Evolutionary conservation across 163 green algal genomes (phyloP).

Genomic region (Chloroidium sp.): DNA sequence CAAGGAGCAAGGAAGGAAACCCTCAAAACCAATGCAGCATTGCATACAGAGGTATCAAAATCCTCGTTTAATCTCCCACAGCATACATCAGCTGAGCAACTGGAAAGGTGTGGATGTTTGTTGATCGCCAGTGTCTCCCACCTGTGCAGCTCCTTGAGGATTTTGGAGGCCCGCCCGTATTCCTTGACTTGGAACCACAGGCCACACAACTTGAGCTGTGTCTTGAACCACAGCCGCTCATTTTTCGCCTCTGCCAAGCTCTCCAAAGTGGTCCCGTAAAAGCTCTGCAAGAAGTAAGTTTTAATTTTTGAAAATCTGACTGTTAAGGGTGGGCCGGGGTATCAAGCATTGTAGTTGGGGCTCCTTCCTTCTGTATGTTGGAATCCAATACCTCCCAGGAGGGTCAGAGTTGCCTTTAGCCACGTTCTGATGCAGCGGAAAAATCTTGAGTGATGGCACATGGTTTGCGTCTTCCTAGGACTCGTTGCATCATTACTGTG

Average conservation of each 20-base stretch:
- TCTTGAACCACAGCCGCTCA: constrained; percentile 98
- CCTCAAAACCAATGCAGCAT: too few species aligned
- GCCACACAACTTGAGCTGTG: constrained; percentile 89
- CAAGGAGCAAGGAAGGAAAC: too few species aligned
- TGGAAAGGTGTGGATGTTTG: constrained; percentile 7
- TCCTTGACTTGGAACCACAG: constrained; percentile 82
- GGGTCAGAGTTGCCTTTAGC: too few species aligned
- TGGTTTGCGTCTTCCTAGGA: too few species aligned
- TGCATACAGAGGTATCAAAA: too few species aligned
- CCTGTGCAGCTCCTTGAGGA: constrained; percentile 71
- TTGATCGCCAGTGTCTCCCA: constrained; percentile 14
- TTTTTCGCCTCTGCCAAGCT: constrained; percentile 78
- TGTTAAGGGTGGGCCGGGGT: not conserved
- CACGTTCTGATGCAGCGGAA: too few species aligned
- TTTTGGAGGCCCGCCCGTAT: constrained; percentile 57
- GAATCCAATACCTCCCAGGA: too few species aligned
- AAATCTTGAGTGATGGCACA: too few species aligned
- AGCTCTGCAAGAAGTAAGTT: constrained; percentile 62
- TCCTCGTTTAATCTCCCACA: too few species aligned
- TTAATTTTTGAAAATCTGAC: not conserved
- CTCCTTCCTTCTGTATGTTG: too few species aligned
- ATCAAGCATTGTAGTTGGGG: not conserved
- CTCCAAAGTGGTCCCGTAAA: constrained; percentile 79
- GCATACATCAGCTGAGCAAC: constrained; percentile 22
- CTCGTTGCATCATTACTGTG: too few species aligned